Conservation (phyloP, 192 early-diverging fungal species). For the Umbelopsis sp. region DNA sequence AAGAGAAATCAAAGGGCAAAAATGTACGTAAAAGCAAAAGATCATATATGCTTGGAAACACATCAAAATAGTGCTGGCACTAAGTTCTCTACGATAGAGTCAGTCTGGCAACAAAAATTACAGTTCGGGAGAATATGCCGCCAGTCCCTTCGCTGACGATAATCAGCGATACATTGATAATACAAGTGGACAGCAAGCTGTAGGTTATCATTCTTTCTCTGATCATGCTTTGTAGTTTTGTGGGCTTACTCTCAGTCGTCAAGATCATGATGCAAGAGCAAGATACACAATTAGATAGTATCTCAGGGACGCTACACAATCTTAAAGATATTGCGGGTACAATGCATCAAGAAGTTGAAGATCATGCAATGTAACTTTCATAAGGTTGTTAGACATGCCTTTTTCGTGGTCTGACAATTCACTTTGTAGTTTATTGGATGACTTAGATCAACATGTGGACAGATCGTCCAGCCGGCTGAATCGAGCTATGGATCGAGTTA, state of each 20-base stretch:
- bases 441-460: constrained; percentile 59
- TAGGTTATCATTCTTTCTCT: constrained; percentile 1
- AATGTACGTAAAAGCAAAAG: constrained; percentile 4
- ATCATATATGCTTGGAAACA: background rate
- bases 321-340: constrained; percentile 62
- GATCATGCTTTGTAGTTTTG: background rate
- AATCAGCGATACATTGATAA: constrained; percentile 41
- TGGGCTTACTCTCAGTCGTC: background rate
- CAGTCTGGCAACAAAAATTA: background rate
- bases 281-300: constrained; percentile 58
- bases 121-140: background rate
- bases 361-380: constrained; percentile 52
- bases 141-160: constrained; percentile 29
- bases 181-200: constrained; percentile 38
- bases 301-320: constrained; percentile 56
- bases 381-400: background rate
- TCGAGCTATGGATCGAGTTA: constrained; percentile 54
- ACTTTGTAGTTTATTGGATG: constrained; percentile 48
- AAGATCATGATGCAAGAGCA: constrained; percentile 62
- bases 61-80: background rate
- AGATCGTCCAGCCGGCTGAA: constrained; percentile 44
- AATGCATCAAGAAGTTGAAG: constrained; percentile 57
- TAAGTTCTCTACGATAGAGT: constrained; percentile 8
- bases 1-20: constrained; percentile 19
- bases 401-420: background rate